A percentile compares a stretch with the other conserved stretches of the same genome.
These are phyloP conservation scores for Suhomyces wounanorum DNA, from an alignment of 1,139 yeast species.

Conservation along the genomic window DNA sequence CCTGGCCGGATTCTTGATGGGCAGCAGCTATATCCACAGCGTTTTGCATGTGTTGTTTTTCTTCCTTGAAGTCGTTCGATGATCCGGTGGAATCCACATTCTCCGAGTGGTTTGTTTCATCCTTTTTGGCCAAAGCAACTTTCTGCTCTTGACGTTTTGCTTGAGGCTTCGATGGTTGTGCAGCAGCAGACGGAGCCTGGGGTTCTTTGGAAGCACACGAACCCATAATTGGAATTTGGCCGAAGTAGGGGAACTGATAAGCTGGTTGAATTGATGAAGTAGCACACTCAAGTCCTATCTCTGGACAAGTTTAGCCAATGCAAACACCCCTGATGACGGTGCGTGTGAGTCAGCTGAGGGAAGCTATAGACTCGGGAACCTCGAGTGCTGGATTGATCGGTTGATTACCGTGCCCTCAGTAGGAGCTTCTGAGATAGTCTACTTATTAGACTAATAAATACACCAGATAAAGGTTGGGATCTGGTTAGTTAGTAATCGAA, in stretches of 20 bases:
- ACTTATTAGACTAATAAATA: background rate
- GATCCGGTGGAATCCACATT: slow-evolving; percentile 21
- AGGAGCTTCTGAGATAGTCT: background rate
- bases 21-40: slow-evolving; percentile 14
- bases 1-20: slow-evolving; percentile 6
- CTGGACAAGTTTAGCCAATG: background rate
- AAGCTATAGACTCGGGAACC: background rate
- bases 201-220: slow-evolving; percentile 33
- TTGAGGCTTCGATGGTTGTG: slow-evolving; percentile 10
- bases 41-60: slow-evolving; percentile 11
- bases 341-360: background rate
- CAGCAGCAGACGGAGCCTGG: slow-evolving; percentile 9
- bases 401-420: background rate
- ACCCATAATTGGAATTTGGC: slow-evolving; percentile 23
- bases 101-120: slow-evolving; percentile 11
- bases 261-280: background rate
- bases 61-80: slow-evolving; percentile 16
- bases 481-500: background rate
- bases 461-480: background rate
- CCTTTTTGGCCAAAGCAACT: slow-evolving; percentile 15
- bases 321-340: background rate
- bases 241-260: background rate
- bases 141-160: slow-evolving; percentile 17
- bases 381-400: background rate
- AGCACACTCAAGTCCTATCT: background rate